Evolutionary conservation across 2,329 filamentous ascomycete genomes (phyloP).

Genomic region (Trichoderma oligosporum): DNA sequence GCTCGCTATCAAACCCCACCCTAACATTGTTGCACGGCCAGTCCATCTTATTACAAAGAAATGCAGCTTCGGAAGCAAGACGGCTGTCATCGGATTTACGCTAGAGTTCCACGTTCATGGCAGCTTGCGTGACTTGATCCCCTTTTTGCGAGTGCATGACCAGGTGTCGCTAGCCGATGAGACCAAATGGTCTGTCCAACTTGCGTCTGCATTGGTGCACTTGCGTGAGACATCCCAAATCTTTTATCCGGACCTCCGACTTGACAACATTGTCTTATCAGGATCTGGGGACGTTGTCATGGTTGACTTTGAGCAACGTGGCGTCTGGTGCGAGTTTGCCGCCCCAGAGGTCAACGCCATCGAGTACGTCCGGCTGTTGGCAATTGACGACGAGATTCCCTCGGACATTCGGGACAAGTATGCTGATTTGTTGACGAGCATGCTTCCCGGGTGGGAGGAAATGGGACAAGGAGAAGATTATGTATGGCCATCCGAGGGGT

Average conservation of each 20-base stretch:
- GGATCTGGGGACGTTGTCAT: constrained; percentile 47
- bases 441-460: constrained; percentile 47
- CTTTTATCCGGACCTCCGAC: constrained; percentile 57
- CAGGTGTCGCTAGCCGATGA: constrained; percentile 43
- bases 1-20: constrained; percentile 49
- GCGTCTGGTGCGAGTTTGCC: constrained; percentile 60
- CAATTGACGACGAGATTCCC: constrained; percentile 46
- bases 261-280: constrained; percentile 57
- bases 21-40: constrained; percentile 50
- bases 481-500: constrained; percentile 46
- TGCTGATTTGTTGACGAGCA: constrained; percentile 36
- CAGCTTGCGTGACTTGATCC: constrained; percentile 53
- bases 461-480: constrained; percentile 43
- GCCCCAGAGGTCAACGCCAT: constrained; percentile 58
- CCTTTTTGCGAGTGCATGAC: constrained; percentile 46
- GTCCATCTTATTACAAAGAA: constrained; percentile 53
- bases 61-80: constrained; percentile 54
- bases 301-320: constrained; percentile 61
- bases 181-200: constrained; percentile 51
- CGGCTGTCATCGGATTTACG: constrained; percentile 54
- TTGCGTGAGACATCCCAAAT: constrained; percentile 42
- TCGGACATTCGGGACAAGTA: constrained; percentile 40
- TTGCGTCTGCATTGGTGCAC: constrained; percentile 50
- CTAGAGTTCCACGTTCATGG: constrained; percentile 52
- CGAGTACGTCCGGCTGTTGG: constrained; percentile 55